Percentiles rank a stretch among this genome's conserved stretches.
Conservation (phyloP, 768 basidiomycete genomes). For the Mrakia hoshinonis region DNA sequence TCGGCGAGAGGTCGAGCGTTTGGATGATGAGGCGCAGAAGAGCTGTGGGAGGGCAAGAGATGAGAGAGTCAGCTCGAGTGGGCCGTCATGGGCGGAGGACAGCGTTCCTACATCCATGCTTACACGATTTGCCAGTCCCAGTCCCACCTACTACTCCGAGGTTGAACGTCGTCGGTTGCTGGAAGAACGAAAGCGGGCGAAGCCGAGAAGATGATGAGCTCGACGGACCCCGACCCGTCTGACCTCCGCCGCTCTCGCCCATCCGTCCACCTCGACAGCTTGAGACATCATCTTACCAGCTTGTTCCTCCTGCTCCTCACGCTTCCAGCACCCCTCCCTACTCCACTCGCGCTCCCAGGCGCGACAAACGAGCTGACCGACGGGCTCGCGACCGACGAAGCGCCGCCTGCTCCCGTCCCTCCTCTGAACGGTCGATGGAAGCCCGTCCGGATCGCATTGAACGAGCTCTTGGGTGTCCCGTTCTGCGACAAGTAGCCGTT, state of each 20-base stretch:
- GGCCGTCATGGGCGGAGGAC: too few relatives aligned
- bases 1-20: neutral
- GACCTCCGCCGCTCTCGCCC: neutral
- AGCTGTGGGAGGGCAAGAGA: neutral
- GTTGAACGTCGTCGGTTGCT: neutral
- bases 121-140: neutral
- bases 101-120: neutral
- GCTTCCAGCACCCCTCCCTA: neutral
- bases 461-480: neutral
- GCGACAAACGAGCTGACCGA: neutral
- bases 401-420: neutral
- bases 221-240: neutral
- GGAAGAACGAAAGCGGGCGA: neutral
- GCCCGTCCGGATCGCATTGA: neutral
- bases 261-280: neutral
- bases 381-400: neutral
- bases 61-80: neutral
- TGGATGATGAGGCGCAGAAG: neutral
- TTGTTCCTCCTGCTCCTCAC: neutral
- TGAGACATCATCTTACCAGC: too few relatives aligned
- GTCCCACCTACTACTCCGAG: neutral
- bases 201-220: neutral
- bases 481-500: neutral
- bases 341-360: neutral
- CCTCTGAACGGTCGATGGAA: constrained; percentile 3